Percentiles rank a stretch among this genome's conserved stretches.
Conservation (phyloP, 768 basidiomycete species). For the Royoungia palumana region DNA sequence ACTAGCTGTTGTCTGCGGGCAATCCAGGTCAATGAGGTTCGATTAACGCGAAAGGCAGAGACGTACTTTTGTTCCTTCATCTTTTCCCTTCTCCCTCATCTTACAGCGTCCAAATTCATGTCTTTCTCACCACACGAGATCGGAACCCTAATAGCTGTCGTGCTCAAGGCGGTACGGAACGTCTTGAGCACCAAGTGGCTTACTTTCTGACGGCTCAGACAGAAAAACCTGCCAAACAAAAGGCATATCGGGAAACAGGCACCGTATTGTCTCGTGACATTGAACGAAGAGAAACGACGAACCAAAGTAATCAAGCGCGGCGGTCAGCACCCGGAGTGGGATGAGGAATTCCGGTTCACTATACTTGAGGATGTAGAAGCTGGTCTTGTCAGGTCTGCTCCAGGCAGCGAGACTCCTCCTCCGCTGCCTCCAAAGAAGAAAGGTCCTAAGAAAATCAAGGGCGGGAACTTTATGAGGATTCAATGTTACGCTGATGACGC, state of each 20-base stretch:
- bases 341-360: constrained; percentile 93
- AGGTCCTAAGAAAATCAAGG: constrained; percentile 52
- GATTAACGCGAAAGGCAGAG: constrained; percentile 21
- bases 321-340: constrained; percentile 99
- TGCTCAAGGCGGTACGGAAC: constrained; percentile 84
- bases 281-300: constrained; percentile 80
- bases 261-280: constrained; percentile 81
- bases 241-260: constrained; percentile 95
- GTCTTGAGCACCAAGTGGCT: neutral
- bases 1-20: constrained; percentile 10
- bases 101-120: constrained; percentile 38
- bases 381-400: constrained; percentile 42
- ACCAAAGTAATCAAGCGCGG: constrained; percentile 96
- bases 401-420: constrained; percentile 51
- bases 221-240: constrained; percentile 91
- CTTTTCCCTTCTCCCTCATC: constrained; percentile 1
- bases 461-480: constrained; percentile 71
- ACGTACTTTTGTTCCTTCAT: constrained; percentile 5
- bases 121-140: constrained; percentile 67
- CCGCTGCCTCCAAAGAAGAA: constrained; percentile 67
- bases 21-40: constrained; percentile 11
- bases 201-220: constrained; percentile 22
- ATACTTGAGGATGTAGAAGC: constrained; percentile 73
- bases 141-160: constrained; percentile 90
- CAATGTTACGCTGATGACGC: constrained; percentile 94